Evolutionary conservation across 148 eudicot genomes (phyloP).

Genomic region (Spergularia marina): DNA sequence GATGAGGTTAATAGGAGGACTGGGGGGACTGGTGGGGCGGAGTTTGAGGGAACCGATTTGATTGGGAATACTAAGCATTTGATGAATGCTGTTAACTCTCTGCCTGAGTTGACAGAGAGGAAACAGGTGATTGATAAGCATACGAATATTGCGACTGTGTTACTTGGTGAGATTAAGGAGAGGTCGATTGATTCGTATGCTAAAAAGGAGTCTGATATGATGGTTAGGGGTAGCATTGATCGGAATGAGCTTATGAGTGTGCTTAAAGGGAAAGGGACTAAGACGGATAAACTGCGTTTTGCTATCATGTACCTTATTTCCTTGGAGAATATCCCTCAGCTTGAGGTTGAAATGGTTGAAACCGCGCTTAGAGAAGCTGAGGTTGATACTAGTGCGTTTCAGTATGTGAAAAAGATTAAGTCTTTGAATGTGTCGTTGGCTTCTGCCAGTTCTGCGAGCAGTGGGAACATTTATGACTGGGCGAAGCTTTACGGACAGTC

Average conservation of each 20-base stretch:
- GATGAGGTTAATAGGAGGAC: conserved; percentile 89
- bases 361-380: conserved; percentile 75
- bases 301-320: conserved; percentile 90
- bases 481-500: conserved; percentile 95
- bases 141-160: conserved; percentile 81
- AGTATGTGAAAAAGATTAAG: conserved; percentile 89
- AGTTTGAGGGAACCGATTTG: conserved; percentile 89
- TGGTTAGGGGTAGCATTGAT: conserved; percentile 85
- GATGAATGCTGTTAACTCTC: conserved; percentile 91
- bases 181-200: conserved; percentile 87
- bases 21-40: conserved; percentile 78
- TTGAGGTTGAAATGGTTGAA: conserved; percentile 86
- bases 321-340: conserved; percentile 61
- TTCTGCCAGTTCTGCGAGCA: conserved; percentile 76
- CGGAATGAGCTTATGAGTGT: conserved; percentile 68
- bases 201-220: conserved; percentile 88
- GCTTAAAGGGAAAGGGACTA: conserved; percentile 83
- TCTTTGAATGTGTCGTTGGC: conserved; percentile 81
- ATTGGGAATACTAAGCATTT: conserved; percentile 92
- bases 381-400: conserved; percentile 91
- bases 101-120: conserved; percentile 92
- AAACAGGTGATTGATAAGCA: conserved; percentile 92
- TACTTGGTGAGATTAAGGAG: conserved; percentile 88
- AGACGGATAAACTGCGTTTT: conserved; percentile 84
- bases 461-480: conserved; percentile 88